phyloP scores from a whole-genome alignment of 2,329 filamentous ascomycete genomes.

The Cryoendolithus antarcticus region DNA sequence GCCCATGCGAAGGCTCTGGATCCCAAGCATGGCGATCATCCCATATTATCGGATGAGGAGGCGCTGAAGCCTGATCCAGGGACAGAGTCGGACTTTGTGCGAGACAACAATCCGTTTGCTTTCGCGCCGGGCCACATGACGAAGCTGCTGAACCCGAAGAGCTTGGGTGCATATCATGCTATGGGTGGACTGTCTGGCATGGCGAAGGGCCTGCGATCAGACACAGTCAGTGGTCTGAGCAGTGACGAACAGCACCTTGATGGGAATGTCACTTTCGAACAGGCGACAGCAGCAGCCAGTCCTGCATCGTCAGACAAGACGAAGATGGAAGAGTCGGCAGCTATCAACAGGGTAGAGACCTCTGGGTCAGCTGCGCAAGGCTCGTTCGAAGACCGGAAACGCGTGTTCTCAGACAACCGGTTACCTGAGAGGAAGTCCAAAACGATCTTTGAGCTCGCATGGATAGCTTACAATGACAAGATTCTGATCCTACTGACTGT shows the following conservation, averaged over 20 bases:
- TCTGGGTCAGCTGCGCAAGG: constrained; percentile 18
- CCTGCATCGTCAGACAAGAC: constrained; percentile 18
- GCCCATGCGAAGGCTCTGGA: constrained; percentile 14
- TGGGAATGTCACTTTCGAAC: constrained; percentile 54
- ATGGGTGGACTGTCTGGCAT: constrained; percentile 61
- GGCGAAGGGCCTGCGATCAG: constrained; percentile 59
- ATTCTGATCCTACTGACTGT: constrained; percentile 59
- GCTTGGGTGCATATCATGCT: constrained; percentile 58
- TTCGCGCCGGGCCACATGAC: constrained; percentile 71
- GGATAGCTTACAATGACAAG: constrained; percentile 76
- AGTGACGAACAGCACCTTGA: constrained; percentile 55
- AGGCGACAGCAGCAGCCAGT: constrained; percentile 33
- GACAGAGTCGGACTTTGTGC: constrained; percentile 61
- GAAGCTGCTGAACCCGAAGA: constrained; percentile 73
- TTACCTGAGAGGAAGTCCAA: constrained; percentile 60
- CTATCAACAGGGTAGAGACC: constrained; percentile 7
- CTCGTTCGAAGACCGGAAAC: constrained; percentile 50
- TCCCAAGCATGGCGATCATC: constrained; percentile 24
- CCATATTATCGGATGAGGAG: constrained; percentile 51
- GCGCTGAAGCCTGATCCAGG: constrained; percentile 66
- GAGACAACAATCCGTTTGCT: constrained; percentile 72
- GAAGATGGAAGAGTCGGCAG: constrained; percentile 5
- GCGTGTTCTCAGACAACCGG: constrained; percentile 57
- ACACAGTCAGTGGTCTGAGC: constrained; percentile 54
- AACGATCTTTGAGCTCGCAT: constrained; percentile 57